Evolutionary conservation across 2,329 filamentous ascomycete species (phyloP).

Genomic region (Trichoderma breve): DNA sequence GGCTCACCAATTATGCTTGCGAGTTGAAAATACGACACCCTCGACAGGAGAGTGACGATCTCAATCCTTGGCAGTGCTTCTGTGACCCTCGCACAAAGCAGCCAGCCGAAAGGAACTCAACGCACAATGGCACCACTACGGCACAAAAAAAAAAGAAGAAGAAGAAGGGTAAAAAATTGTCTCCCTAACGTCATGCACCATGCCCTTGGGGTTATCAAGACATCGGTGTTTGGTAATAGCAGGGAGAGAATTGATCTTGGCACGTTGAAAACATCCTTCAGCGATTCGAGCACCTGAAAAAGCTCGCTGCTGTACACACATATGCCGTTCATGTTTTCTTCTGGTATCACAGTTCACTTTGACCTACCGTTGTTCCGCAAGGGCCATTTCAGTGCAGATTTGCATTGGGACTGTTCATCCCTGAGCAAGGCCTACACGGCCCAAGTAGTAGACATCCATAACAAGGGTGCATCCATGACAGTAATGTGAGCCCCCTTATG

Average conservation of each 20-base stretch:
- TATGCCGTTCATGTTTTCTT: constrained; percentile 43
- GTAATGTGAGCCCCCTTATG: neutral
- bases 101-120: neutral
- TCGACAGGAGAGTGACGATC: neutral
- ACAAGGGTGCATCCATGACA: neutral
- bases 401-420: neutral
- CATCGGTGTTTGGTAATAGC: constrained; percentile 60
- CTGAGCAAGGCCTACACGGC: neutral
- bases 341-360: neutral
- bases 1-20: neutral
- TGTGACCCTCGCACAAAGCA: neutral
- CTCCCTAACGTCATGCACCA: constrained; percentile 57
- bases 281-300: constrained; percentile 48
- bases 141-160: neutral
- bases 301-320: constrained; percentile 60
- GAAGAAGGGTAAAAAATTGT: constrained; percentile 35
- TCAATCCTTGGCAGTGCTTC: neutral
- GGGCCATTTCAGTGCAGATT: neutral
- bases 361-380: neutral
- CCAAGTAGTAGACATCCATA: neutral
- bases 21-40: neutral
- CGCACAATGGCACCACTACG: neutral
- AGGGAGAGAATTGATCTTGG: constrained; percentile 49
- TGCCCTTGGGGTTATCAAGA: constrained; percentile 38
- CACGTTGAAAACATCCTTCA: constrained; percentile 57